Evolutionary conservation across 2,329 filamentous ascomycete genomes (phyloP), one percentile per base, ranked within the genome.

Genomic region (Sporothrix phasma): DNA sequence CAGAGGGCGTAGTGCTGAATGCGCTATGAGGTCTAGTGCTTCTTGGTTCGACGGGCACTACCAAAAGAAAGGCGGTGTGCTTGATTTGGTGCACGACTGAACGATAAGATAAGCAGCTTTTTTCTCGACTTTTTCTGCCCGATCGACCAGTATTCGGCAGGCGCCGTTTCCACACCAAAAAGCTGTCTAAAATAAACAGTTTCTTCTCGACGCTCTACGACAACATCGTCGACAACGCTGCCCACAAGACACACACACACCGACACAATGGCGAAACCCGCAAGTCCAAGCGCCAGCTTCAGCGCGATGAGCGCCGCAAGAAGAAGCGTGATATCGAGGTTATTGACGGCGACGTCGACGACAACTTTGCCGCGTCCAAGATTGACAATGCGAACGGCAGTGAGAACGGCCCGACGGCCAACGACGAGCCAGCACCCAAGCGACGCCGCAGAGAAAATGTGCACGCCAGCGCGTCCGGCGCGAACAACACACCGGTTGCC

Each of bases 261-360:
- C 26, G 17, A 22, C 5, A 37, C 45, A 51, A 24, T 75, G 74
- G 73, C 71, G 15, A 74, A 74, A 63, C 69, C 70, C 71, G 72
- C 58, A 75, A 75, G 62, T 76, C 74, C 5, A 76, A 76, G 67
- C 69, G 73, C 31, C 73, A 76, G 67, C 69, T 74, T 24, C 58
- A 73, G 54, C 73, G 74, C 39, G 74, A 76, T 69, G 73, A 75
- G 68, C 75, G 74, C 67, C 71, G 73, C 51, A 71, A 72, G 65
- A 75, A 74, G 66, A 73, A 74, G 67, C 70, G 71, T 62, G 70
- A 67, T 3, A 67, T 67, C 31, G 72, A 74, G 19, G n/a, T 69
- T 24, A 64, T 68, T 19, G 70, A 72, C 39, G 71, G 70, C 22
- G 69, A 68, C 62, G 58, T 68, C 31, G 70, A 43, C 24, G 41